Base-by-base conservation (phyloP, 371 early-diverging fungal genomes). In the Mortierella sp. region DNA sequence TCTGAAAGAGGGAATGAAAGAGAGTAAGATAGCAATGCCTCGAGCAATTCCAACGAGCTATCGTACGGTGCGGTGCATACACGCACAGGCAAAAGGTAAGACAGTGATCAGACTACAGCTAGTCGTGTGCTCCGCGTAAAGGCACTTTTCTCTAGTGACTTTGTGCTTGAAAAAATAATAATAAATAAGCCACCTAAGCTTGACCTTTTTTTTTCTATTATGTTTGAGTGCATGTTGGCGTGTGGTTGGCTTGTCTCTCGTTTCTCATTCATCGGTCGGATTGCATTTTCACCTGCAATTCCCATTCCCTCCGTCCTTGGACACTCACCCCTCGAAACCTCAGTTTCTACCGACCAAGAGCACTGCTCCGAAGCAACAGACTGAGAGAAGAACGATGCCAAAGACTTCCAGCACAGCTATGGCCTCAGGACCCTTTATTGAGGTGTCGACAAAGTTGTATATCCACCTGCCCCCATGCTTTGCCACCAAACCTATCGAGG, bases 391-490 rank as follows among this genome's bases (percentile, higher is more conserved):
- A 15, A 58, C 41, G 7, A 65, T 65, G 66, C 61, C 66, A 58
- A 72, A 73, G 51, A 28, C 60, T 14, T 8, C 44, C 21, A 39
- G 17, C 39, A 43, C 42, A 41, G 41, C 46, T 30, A 47, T 32
- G 34, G 5, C 30, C 41, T 26, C 64, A 43, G 69, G 64, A 63
- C 75, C 86, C 19, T 91, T 91, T 60, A 79, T 85, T 32, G 87
- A 89, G 79, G 82, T 89, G 51, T 81, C 81, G 52, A 83, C 83
- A 31, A 86, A 78, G 56, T 57, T 92, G 62, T 89, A 89, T 60
- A 80, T 94, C 65, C 90, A 91, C 55, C 82, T 95, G 60, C 88
- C 95, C 7, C 94, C 95, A 32, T 83, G 86, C 69, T 92, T 90
- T 81, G 83, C 84, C 60, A 80, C 82, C 54, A 88, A 90, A 64